Evolutionary conservation across 2,329 filamentous ascomycete species (phyloP), one percentile per base, ranked within the genome.

Genomic region (Aureobasidium sp.): DNA sequence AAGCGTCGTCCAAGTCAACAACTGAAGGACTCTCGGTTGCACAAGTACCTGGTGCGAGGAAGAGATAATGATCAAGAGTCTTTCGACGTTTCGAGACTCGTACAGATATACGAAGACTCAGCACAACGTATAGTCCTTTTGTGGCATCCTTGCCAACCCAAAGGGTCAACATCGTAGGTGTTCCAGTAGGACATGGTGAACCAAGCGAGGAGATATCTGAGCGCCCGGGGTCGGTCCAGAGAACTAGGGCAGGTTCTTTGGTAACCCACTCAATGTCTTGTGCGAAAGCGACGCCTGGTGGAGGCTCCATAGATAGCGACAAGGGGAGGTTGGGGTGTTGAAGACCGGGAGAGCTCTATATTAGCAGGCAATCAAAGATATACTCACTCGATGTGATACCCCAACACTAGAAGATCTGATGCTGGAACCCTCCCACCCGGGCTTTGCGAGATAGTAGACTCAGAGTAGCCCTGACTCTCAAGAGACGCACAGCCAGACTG

Each of bases 341-440:
- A n/a, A 2, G 5, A n/a, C 2, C 8, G 1, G 15, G 34, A n/a
- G 6, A 39, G 17, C 11, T 15, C 1, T 22, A 15, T 34, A 22
- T 51, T n/a, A 57, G 29, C 39, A 34, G 41, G 1, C 9, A 6
- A 27, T 9, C n/a, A 27, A n/a, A 34, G 6, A 15, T 31, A 48
- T n/a, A 59, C 27, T n/a, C 17, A 48, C 29, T 8, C 11, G n/a
- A 44, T 22, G 9, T 29, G 42, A 59, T 22, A 37, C 31, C 55
- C 41, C 39, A 45, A 27, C 27, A 53, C 49, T 53, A 25, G 22
- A 22, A 51, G 25, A 22, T 39, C 22, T 47, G 25, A 48, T 48
- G 25, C 45, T 47, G 55, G 31, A 59, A 48, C 55, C 42, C 55
- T 36, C 55, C 55, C 55, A 48, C 55, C 55, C 55, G 42, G 55